Conservation (phyloP, 2,329 filamentous ascomycete species). For the Colletotrichum sp. region DNA sequence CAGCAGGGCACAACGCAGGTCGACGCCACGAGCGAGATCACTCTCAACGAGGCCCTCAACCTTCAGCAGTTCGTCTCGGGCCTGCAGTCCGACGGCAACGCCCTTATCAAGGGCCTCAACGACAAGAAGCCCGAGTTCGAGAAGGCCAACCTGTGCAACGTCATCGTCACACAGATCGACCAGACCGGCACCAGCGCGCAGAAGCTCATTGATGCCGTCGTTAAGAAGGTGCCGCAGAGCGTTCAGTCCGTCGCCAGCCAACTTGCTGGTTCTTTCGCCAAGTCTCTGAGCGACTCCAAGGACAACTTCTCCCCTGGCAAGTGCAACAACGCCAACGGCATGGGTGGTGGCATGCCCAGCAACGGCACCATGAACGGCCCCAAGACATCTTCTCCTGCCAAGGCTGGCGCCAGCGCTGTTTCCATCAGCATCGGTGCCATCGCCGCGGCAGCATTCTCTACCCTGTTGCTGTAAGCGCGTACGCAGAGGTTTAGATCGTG, state of each 20-base stretch:
- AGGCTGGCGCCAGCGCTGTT: neutral
- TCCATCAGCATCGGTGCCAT: slow-evolving; percentile 5
- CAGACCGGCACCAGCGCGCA: slow-evolving; percentile 27
- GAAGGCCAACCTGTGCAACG: slow-evolving; percentile 31
- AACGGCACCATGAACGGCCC: slow-evolving; percentile 21
- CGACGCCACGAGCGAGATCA: slow-evolving; percentile 18
- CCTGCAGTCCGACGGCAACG: slow-evolving; percentile 29
- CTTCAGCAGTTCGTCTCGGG: slow-evolving; percentile 21
- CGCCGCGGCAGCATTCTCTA: neutral
- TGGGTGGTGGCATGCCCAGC: neutral
- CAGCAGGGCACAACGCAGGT: slow-evolving; percentile 19
- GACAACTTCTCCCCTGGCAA: slow-evolving; percentile 30
- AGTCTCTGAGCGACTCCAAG: slow-evolving; percentile 27
- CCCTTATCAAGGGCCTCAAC: slow-evolving; percentile 29
- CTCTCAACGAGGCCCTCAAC: slow-evolving; percentile 20
- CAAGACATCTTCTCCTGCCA: neutral
- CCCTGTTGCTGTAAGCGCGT: slow-evolving; percentile 4
- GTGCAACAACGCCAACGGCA: slow-evolving; percentile 31
- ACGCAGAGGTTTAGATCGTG: neutral
- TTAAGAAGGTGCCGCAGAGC: slow-evolving; percentile 32
- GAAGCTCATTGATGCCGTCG: slow-evolving; percentile 32
- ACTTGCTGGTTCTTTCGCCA: slow-evolving; percentile 28
- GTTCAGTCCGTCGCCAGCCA: slow-evolving; percentile 30
- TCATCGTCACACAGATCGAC: slow-evolving; percentile 27
- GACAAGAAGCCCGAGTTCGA: slow-evolving; percentile 30